These are phyloP conservation scores for Lunasporangiospora selenospora DNA, from an alignment of 192 early-diverging fungal species.

Conservation along the genomic window DNA sequence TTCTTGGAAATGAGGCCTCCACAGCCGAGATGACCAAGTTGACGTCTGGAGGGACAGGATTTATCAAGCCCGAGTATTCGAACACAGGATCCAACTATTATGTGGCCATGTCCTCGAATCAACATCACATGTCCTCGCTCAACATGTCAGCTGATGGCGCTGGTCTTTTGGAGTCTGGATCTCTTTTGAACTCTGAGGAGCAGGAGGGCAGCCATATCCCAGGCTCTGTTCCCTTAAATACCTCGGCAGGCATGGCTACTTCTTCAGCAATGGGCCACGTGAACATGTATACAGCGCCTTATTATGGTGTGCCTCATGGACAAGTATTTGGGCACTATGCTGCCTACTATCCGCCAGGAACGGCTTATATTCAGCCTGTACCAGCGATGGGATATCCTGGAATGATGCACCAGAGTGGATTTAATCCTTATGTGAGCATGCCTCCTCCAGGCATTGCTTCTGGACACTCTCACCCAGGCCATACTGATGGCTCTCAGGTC, in stretches of 20 bases:
- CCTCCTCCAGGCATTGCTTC: conserved; percentile 33
- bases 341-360: conserved; percentile 31
- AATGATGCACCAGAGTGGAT: conserved; percentile 38
- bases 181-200: conserved; percentile 13
- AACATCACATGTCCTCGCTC: conserved; percentile 14
- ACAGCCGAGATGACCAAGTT: conserved; percentile 11
- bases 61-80: conserved; percentile 13
- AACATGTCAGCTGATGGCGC: conserved; percentile 3
- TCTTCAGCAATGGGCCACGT: conserved; percentile 17
- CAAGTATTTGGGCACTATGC: conserved; percentile 43
- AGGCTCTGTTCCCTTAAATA: conserved; percentile 4
- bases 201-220: conserved; percentile 12
- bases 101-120: conserved; percentile 16
- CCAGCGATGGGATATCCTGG: conserved; percentile 31
- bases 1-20: conserved; percentile 28
- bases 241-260: background rate
- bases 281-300: conserved; percentile 16
- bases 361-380: conserved; percentile 24
- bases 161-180: conserved; percentile 1
- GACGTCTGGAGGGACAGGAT: conserved; percentile 10
- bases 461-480: conserved; percentile 5
- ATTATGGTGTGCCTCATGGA: conserved; percentile 33
- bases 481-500: conserved; percentile 12
- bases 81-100: conserved; percentile 21
- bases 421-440: conserved; percentile 26